Conservation (phyloP, 306 rosid genomes). For the Castanospermum australe region DNA sequence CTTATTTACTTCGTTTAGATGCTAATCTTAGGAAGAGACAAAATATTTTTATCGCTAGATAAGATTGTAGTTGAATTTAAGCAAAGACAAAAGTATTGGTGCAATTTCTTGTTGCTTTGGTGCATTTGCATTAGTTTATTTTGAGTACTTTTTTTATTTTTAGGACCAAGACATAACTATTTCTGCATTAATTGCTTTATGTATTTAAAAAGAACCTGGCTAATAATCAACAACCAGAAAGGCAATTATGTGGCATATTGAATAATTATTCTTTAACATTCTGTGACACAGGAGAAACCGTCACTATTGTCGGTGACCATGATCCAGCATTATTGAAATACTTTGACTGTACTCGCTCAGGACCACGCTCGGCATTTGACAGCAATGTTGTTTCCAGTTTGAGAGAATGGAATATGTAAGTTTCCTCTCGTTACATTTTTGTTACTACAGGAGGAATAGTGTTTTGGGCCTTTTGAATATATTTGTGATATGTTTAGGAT, state of each 20-base stretch:
- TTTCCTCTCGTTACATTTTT: neutral
- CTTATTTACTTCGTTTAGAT: too few relatives aligned
- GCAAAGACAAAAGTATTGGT: neutral
- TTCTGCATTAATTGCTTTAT: neutral
- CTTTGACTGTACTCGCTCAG: constrained; percentile 70
- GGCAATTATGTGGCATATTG: neutral
- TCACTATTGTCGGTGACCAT: constrained; percentile 85
- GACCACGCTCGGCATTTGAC: constrained; percentile 56
- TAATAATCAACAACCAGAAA: too few relatives aligned
- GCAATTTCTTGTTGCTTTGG: neutral
- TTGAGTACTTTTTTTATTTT: neutral
- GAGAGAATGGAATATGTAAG: constrained; percentile 99
- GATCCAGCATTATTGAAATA: constrained; percentile 73
- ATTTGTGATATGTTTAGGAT: constrained; percentile 13
- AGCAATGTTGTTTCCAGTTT: constrained; percentile 69
- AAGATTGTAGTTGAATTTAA: neutral
- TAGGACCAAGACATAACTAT: neutral
- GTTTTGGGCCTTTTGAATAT: constrained; percentile 17
- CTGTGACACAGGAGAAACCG: constrained; percentile 73
- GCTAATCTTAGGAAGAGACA: neutral
- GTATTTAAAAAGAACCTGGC: neutral
- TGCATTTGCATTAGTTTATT: neutral
- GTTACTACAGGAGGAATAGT: neutral
- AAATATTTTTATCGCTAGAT: neutral
- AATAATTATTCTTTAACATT: neutral